Percentiles rank a stretch among this genome's conserved stretches.
Conservation (phyloP, 2,329 filamentous ascomycete genomes). For the Fusarium albidum region DNA sequence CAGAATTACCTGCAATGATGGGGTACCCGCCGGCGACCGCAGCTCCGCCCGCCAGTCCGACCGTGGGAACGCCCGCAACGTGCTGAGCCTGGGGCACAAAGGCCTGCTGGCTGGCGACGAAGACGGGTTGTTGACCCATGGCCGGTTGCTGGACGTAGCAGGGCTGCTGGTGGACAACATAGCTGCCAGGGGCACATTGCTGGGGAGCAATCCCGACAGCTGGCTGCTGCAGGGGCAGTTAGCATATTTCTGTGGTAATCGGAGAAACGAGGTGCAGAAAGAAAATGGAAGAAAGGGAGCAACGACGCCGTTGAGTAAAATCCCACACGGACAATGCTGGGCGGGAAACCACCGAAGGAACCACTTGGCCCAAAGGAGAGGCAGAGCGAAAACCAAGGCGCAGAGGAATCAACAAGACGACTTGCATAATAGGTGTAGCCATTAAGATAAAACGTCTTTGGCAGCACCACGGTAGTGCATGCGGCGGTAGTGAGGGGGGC, state of each 20-base stretch:
- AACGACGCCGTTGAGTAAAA: not conserved
- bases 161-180: constrained; percentile 46
- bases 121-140: constrained; percentile 43
- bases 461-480: constrained; percentile 42
- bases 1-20: constrained; percentile 53
- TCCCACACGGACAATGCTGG: too few relatives aligned
- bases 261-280: not conserved
- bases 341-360: not conserved
- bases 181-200: constrained; percentile 38
- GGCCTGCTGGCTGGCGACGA: constrained; percentile 42
- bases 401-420: constrained; percentile 29
- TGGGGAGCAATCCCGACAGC: constrained; percentile 41
- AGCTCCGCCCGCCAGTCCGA: constrained; percentile 38
- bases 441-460: constrained; percentile 44
- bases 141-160: constrained; percentile 43
- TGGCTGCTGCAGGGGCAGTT: constrained; percentile 42
- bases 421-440: constrained; percentile 52
- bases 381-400: not conserved
- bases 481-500: constrained; percentile 32
- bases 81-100: constrained; percentile 39
- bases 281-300: not conserved
- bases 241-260: constrained; percentile 13
- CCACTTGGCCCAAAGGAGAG: constrained; percentile 11
- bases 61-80: constrained; percentile 38
- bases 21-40: constrained; percentile 38